Evolutionary conservation across 352 stramenopile genomes (phyloP), one percentile per base, ranked within the genome.

Genomic region (Phytophthora quininea): DNA sequence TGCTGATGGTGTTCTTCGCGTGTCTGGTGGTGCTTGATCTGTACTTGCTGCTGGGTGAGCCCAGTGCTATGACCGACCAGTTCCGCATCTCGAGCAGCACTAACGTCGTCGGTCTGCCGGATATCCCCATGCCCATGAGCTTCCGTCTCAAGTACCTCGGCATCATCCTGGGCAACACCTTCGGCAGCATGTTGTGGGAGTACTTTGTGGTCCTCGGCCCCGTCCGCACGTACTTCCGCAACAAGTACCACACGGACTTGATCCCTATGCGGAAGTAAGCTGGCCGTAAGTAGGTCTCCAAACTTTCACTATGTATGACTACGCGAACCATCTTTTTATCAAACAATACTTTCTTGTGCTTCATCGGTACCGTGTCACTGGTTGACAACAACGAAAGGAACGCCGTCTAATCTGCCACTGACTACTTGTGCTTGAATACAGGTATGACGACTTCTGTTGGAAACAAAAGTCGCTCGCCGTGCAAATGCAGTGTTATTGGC

Each of bases 21-120:
- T 58, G 32, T 29, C 56, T 86, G 3, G 49, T 62, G 4, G 54
- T 48, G 0, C 71, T 78, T 30, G 54, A 80, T 14, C 14, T 88
- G 51, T 85, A 84, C 52, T 32, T 88, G 55, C 19, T 80, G 19
- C 67, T 86, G 12, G 76, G 76, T 8, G 55, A 69, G n/a, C 79
- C 74, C 19, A 80, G 64, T 58, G 33, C 45, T 10, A 27, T 84
- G 46, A 86, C 64, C 10, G 76, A 88, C 29, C 46, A 38, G 11
- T 87, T 87, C 60, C 79, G 79, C 45, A 85, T 87, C 50, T 73
- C 79, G 12, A 87, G 69, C 46, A 71, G 69, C 43, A 80, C 79
- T 10, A 87, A 87, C 56, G 76, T 87, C 15, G 69, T 87, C 1
- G 79, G 73, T 0, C 58, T 87, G 19, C 79, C 76, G 1, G 70